These are phyloP conservation scores for Globisporangium perplexum DNA, from an alignment of 352 stramenopile species.

Conservation along the genomic window DNA sequence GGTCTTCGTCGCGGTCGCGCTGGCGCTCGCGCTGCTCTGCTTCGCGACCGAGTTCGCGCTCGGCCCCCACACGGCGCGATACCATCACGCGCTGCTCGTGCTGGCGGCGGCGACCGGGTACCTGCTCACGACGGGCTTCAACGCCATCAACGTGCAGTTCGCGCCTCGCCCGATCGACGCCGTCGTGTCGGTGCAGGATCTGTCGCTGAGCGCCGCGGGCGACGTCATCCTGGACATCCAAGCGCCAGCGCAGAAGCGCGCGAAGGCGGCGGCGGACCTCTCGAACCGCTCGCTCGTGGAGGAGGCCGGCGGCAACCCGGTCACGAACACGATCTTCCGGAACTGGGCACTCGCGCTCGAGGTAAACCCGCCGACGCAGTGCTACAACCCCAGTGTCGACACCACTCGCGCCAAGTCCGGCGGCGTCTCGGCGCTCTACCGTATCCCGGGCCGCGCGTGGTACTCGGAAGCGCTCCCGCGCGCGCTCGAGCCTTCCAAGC, in stretches of 20 bases:
- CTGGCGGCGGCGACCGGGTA: slow-evolving; percentile 9
- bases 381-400: background rate
- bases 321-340: slow-evolving; percentile 3
- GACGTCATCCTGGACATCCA: background rate
- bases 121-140: slow-evolving; percentile 18
- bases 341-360: background rate
- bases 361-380: background rate
- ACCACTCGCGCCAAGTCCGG: background rate
- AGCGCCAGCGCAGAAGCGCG: background rate
- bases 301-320: background rate
- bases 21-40: slow-evolving; percentile 5
- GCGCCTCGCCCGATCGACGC: background rate
- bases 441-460: slow-evolving; percentile 1
- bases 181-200: background rate
- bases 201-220: background rate
- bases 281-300: slow-evolving; percentile 2
- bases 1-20: background rate
- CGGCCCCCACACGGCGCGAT: background rate
- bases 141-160: slow-evolving; percentile 23
- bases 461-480: background rate
- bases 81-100: slow-evolving; percentile 5
- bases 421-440: background rate
- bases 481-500: background rate
- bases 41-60: slow-evolving; percentile 5
- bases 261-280: background rate